These are phyloP conservation scores for Ottelia alismoides DNA, from an alignment of 106 monocot species.

Conservation along the genomic window DNA sequence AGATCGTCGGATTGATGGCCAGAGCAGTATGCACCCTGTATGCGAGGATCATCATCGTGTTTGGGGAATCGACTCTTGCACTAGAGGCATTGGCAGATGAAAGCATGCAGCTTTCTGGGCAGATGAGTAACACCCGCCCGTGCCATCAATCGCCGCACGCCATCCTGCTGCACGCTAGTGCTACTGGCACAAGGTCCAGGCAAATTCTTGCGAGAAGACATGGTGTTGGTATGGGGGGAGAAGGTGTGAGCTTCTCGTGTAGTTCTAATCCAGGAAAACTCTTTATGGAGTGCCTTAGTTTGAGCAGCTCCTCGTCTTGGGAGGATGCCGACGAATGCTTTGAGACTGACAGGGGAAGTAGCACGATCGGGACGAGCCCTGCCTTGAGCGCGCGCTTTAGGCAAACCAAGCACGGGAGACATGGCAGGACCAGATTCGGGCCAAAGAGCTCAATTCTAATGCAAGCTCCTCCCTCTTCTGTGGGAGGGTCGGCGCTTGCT, in stretches of 20 bases:
- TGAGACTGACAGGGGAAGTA: slow-evolving; percentile 14
- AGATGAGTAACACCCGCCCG: neutral
- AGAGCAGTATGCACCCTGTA: slow-evolving; percentile 63
- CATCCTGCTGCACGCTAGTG: slow-evolving; percentile 7
- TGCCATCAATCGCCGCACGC: slow-evolving; percentile 7
- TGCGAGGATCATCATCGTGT: slow-evolving; percentile 38
- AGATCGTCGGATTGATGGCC: slow-evolving; percentile 56
- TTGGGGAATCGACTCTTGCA: slow-evolving; percentile 25
- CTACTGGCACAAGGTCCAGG: neutral
- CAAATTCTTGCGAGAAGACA: neutral
- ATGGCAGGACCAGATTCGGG: slow-evolving; percentile 16
- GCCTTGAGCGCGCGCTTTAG: slow-evolving; percentile 16
- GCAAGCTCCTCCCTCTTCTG: slow-evolving; percentile 50
- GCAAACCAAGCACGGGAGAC: slow-evolving; percentile 8
- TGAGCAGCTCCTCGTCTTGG: slow-evolving; percentile 29
- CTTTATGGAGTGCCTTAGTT: slow-evolving; percentile 68
- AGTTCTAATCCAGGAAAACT: slow-evolving; percentile 45
- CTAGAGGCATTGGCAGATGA: slow-evolving; percentile 8
- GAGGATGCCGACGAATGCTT: slow-evolving; percentile 17
- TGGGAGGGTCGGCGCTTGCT: slow-evolving; percentile 74
- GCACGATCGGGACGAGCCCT: slow-evolving; percentile 4
- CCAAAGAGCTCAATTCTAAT: slow-evolving; percentile 43
- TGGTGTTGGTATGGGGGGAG: slow-evolving; percentile 10
- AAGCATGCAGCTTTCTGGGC: slow-evolving; percentile 19
- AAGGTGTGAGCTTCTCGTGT: slow-evolving; percentile 32